Evolutionary conservation across 2,329 filamentous ascomycete species (phyloP).

Genomic region (Fusarium sp.): DNA sequence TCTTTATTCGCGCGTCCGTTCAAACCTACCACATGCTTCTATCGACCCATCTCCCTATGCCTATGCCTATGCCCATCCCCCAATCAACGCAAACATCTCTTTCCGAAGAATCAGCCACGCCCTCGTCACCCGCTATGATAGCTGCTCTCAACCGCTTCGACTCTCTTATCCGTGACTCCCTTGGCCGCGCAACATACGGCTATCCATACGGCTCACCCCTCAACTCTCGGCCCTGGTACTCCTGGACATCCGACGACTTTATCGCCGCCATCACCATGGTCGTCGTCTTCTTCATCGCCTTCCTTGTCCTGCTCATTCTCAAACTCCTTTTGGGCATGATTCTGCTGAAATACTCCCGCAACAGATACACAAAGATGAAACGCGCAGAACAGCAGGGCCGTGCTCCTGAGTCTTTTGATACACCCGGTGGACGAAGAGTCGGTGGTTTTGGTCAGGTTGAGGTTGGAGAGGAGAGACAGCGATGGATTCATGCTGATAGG

Average conservation of each 20-base stretch:
- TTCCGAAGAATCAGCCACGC: slow-evolving; percentile 68
- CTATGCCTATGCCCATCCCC: slow-evolving; percentile 73
- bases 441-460: slow-evolving; percentile 89
- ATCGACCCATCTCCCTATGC: slow-evolving; percentile 82
- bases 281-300: slow-evolving; percentile 84
- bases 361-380: slow-evolving; percentile 85
- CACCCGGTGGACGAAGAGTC: slow-evolving; percentile 73
- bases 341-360: slow-evolving; percentile 80
- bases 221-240: slow-evolving; percentile 56
- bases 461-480: slow-evolving; percentile 84
- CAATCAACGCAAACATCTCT: slow-evolving; percentile 73
- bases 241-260: slow-evolving; percentile 74
- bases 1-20: slow-evolving; percentile 93
- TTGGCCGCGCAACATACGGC: slow-evolving; percentile 78
- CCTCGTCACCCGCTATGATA: slow-evolving; percentile 76
- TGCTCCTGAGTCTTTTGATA: slow-evolving; percentile 65
- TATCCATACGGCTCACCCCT: slow-evolving; percentile 55
- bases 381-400: slow-evolving; percentile 65
- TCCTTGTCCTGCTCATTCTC: slow-evolving; percentile 82
- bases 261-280: slow-evolving; percentile 85
- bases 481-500: slow-evolving; percentile 89
- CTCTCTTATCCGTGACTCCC: slow-evolving; percentile 75
- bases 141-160: slow-evolving; percentile 84
- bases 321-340: slow-evolving; percentile 91
- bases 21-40: slow-evolving; percentile 99